Evolutionary conservation across 2,329 filamentous ascomycete species (phyloP).

Genomic region (Neofusicoccum ribis): DNA sequence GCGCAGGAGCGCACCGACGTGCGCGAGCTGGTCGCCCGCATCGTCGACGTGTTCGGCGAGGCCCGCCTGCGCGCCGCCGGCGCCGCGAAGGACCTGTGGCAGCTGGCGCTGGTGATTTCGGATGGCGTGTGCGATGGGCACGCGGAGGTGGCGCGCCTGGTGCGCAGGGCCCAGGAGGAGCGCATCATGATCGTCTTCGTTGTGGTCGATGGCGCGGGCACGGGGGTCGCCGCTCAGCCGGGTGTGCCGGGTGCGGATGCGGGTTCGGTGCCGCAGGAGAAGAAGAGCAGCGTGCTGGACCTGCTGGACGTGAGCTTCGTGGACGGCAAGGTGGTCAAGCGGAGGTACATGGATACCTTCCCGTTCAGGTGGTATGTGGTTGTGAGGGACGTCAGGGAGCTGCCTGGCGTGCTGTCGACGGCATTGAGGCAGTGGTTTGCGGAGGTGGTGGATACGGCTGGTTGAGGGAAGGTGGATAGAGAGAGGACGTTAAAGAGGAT

Average conservation of each 20-base stretch:
- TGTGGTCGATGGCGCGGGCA: constrained; percentile 70
- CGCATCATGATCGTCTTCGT: constrained; percentile 98
- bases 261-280: constrained; percentile 23
- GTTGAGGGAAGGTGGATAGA: background rate
- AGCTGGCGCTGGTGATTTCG: constrained; percentile 87
- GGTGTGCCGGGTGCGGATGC: constrained; percentile 34
- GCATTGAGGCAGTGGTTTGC: constrained; percentile 96
- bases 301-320: constrained; percentile 84
- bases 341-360: constrained; percentile 91
- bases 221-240: no score
- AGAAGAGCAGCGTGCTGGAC: constrained; percentile 74
- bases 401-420: constrained; percentile 84
- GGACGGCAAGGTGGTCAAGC: constrained; percentile 72
- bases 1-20: constrained; percentile 85
- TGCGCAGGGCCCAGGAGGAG: constrained; percentile 87
- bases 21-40: constrained; percentile 71
- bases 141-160: constrained; percentile 75
- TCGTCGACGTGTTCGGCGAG: constrained; percentile 77
- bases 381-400: constrained; percentile 85
- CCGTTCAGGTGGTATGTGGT: constrained; percentile 97
- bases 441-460: constrained; percentile 55
- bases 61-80: constrained; percentile 63
- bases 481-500: no score
- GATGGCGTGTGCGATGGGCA: constrained; percentile 94
- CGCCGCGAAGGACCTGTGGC: constrained; percentile 69